Conservation (phyloP, 2,329 filamentous ascomycete genomes). For the Verticillium alfalfae region DNA sequence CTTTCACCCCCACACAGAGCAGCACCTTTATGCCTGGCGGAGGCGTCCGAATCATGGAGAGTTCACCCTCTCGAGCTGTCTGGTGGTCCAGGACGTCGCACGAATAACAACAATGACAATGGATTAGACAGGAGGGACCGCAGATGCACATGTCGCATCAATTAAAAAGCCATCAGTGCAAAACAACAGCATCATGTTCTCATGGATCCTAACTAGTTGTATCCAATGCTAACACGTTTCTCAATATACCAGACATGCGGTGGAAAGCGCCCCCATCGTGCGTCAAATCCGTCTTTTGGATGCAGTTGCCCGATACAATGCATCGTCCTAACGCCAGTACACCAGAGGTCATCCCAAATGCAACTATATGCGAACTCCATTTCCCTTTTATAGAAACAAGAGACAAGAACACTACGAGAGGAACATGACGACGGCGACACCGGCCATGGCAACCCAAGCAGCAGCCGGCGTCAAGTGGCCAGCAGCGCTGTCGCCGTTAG, state of each 20-base stretch:
- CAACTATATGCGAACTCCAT: neutral
- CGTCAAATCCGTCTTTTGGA: neutral
- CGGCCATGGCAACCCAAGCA: neutral
- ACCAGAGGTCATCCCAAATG: neutral
- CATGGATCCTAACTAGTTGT: no score
- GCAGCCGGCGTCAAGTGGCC: conserved; percentile 2
- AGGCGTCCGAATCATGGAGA: no score
- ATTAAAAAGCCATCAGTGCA: no score
- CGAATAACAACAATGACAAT: no score
- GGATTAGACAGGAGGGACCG: no score
- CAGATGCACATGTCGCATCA: no score
- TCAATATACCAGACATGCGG: neutral
- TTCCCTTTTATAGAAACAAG: neutral
- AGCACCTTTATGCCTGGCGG: no score
- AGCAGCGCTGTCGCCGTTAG: conserved; percentile 4
- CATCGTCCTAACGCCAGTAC: neutral
- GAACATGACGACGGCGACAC: neutral
- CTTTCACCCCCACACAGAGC: no score
- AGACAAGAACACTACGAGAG: neutral
- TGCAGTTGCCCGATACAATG: neutral
- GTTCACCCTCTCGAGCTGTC: no score
- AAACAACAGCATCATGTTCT: no score
- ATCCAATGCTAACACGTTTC: neutral
- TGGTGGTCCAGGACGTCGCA: no score
- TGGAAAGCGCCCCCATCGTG: neutral